Evolutionary conservation across 1,139 yeast genomes (phyloP), one percentile per base, ranked within the genome.

Genomic region (Zygosaccharomyces sapae): DNA sequence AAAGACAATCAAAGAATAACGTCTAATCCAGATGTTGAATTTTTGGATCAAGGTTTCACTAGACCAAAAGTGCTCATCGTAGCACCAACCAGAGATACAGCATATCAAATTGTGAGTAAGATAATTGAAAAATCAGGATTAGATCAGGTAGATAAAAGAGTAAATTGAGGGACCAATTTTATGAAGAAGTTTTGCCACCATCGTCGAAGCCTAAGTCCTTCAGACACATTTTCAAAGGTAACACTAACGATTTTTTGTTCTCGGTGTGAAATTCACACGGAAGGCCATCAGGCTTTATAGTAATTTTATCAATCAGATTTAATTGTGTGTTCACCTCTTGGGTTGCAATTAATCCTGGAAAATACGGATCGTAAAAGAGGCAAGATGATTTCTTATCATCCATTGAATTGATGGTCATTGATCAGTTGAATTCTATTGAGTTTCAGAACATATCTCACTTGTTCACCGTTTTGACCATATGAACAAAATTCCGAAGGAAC

Each of bases 361-460:
- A 67, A 70, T 43, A 78, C 81, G 3, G 83, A 80, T 56, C 77
- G 78, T 59, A 72, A 72, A 80, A 80, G 43, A 66, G 70, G 51
- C 72, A 68, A 62, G 80, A 65, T 37, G 97, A 90, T 64, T 92
- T 88, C 61, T 70, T 94, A 48, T 84, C 95, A 30, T 89, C 97
- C 1, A 85, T 92, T 54, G 98, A 92, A 66, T 67, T 94, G 5
- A 68, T 83, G 39, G 71, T 90, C 25, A 70, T 89, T 34, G 98
- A 92, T 65, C 86, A 84, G 59, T 81, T 95, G 7, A 88, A 89
- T 62, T 88, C 90, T 37, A 74, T 90, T 53, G 87, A 86, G 62
- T 86, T 86, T 86, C 98, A 94, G 68, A 89, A 90, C 60, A 86
- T 97, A 92, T 86, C 85, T 36, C 96, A 92, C 69, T 76, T 92